Evolutionary conservation across 495 filamentous ascomycete species (phyloP).

Genomic region (Neurospora sp.): DNA sequence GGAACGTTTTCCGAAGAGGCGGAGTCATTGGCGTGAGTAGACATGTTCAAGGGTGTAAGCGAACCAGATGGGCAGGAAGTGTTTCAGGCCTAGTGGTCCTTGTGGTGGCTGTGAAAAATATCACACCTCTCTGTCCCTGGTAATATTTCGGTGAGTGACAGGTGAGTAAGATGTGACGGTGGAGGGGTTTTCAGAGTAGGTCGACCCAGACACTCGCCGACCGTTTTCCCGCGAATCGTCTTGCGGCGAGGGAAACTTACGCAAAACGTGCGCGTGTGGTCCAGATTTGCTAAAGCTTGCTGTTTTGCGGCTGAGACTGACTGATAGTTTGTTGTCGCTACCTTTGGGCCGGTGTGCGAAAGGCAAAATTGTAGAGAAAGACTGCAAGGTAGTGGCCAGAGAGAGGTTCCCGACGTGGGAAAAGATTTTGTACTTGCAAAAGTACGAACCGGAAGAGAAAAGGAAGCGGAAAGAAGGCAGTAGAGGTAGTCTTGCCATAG

Average conservation of each 20-base stretch:
- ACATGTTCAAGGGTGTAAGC: conserved; percentile 1
- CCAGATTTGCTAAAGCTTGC: neutral
- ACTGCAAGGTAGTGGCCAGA: neutral
- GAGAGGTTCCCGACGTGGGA: neutral
- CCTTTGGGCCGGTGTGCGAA: neutral
- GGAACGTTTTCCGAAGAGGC: neutral
- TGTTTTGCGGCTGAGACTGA: neutral
- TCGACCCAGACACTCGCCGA: neutral
- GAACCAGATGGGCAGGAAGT: neutral
- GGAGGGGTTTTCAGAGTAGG: neutral
- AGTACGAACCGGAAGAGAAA: neutral
- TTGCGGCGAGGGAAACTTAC: neutral
- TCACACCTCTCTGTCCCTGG: neutral
- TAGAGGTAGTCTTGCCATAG: neutral
- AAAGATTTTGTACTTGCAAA: neutral
- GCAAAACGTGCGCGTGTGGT: neutral
- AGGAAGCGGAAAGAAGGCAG: neutral
- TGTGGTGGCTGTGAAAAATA: conserved; percentile 5
- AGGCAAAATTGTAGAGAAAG: neutral
- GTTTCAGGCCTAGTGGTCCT: neutral
- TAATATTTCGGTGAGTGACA: neutral
- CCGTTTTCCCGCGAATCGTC: neutral
- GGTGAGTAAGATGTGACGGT: neutral
- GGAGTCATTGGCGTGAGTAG: neutral
- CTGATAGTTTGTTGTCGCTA: neutral